Evolutionary conservation across 202 grass and related monocot genomes (phyloP).

Genomic region (Carex sylvatica): DNA sequence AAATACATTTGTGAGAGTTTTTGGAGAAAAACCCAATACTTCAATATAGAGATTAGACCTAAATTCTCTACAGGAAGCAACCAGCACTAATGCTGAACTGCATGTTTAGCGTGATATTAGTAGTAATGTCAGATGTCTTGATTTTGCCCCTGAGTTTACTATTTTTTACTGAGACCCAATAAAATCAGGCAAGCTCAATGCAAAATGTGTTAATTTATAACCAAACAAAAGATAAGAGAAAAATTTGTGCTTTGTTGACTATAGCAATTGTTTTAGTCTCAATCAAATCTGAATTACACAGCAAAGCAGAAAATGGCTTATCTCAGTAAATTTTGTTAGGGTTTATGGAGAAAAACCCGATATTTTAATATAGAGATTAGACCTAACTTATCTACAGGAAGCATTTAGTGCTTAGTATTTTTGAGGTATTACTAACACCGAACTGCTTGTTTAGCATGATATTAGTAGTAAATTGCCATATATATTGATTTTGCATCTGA

Average conservation of each 20-base stretch:
- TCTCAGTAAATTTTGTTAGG: neutral
- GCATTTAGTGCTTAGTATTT: neutral
- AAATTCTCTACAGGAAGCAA: neutral
- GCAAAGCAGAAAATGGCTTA: neutral
- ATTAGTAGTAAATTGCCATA: neutral
- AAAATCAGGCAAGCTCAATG: neutral
- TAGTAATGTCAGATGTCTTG: neutral
- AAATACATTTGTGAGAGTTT: neutral
- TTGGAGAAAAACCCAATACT: neutral
- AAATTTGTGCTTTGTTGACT: neutral
- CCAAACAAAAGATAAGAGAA: neutral
- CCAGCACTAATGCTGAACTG: neutral
- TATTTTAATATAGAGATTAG: neutral
- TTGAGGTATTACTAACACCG: neutral
- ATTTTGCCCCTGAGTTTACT: neutral
- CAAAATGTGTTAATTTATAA: neutral
- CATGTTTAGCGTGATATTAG: neutral
- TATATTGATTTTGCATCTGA: neutral
- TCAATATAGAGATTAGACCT: neutral
- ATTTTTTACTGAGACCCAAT: neutral
- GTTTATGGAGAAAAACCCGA: neutral
- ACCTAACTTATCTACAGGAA: neutral
- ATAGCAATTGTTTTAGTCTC: neutral
- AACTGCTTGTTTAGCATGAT: neutral
- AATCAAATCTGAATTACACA: neutral